Conservation (phyloP, 176 grass and related monocot species). For the Metroxylon sagu region DNA sequence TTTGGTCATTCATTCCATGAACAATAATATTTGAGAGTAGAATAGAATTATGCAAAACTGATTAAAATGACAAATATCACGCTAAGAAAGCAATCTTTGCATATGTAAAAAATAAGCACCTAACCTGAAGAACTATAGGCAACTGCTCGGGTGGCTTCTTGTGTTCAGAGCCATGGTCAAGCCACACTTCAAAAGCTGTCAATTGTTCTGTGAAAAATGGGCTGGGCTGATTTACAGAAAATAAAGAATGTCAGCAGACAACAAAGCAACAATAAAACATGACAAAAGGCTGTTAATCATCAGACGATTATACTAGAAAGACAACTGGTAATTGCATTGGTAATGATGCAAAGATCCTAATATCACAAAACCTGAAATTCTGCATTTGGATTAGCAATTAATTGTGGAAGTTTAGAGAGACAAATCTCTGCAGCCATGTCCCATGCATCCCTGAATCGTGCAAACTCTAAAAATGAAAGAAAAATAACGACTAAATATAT, state of each 20-base stretch:
- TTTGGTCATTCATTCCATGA: no score
- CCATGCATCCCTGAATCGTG: conserved; percentile 84
- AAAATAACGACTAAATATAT: neutral
- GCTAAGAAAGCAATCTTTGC: no score
- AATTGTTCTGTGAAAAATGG: conserved; percentile 94
- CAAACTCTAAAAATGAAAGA: conserved; percentile 6
- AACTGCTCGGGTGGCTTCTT: conserved; percentile 99
- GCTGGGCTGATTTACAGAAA: conserved; percentile 54
- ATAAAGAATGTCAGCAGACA: conserved; percentile 17
- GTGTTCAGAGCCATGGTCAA: conserved; percentile 84
- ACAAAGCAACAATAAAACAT: neutral
- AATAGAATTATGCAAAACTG: no score
- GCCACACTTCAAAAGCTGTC: conserved; percentile 96
- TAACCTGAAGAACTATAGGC: conserved; percentile 98
- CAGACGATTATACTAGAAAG: no score
- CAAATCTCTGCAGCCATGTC: conserved; percentile 99
- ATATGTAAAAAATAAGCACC: neutral
- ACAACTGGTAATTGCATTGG: no score
- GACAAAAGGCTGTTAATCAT: neutral
- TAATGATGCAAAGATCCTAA: no score
- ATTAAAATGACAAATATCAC: no score
- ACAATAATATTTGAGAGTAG: no score
- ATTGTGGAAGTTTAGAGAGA: conserved; percentile 85
- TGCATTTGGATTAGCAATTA: conserved; percentile 59
- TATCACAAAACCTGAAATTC: conserved; percentile 80